These are phyloP conservation scores for Magnolia sinica DNA, from an alignment of 164 flowering plant species.

Conservation along the genomic window DNA sequence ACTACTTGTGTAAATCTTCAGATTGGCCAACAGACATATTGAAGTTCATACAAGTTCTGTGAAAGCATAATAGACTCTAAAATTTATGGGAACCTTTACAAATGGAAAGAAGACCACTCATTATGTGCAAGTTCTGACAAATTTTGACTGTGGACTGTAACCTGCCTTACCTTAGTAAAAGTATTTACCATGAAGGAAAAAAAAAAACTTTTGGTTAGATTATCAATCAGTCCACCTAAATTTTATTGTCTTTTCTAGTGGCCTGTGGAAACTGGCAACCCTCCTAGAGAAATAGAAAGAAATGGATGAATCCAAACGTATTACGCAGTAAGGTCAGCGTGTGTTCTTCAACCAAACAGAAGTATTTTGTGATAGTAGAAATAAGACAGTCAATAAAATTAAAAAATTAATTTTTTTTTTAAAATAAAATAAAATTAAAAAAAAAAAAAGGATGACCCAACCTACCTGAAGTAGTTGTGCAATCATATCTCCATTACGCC, in stretches of 20 bases:
- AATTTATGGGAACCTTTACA: not conserved
- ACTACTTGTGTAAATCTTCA: no score
- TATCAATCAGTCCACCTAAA: not conserved
- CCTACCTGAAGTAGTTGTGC: constrained; percentile 81
- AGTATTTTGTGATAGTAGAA: not conserved
- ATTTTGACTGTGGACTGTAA: not conserved
- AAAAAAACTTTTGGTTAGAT: no score
- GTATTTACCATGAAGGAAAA: not conserved
- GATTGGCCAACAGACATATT: no score
- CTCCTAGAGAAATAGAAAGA: not conserved
- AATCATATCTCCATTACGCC: constrained; percentile 64
- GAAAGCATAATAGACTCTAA: not conserved
- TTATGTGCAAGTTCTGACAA: not conserved
- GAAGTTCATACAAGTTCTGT: no score
- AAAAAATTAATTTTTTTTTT: no score
- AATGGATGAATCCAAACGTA: not conserved
- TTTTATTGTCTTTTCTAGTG: not conserved
- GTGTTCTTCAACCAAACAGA: not conserved
- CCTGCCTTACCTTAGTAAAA: not conserved
- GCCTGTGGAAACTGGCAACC: not conserved
- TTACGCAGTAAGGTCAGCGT: not conserved
- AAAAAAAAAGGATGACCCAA: not conserved
- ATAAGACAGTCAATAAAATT: not conserved
- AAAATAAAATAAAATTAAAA: no score
- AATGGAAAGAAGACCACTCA: not conserved